Percentiles rank a stretch among this genome's conserved stretches.
phyloP scores from a whole-genome alignment of 1,284 basidiomycete genomes.

The Leccinum idahoense region DNA sequence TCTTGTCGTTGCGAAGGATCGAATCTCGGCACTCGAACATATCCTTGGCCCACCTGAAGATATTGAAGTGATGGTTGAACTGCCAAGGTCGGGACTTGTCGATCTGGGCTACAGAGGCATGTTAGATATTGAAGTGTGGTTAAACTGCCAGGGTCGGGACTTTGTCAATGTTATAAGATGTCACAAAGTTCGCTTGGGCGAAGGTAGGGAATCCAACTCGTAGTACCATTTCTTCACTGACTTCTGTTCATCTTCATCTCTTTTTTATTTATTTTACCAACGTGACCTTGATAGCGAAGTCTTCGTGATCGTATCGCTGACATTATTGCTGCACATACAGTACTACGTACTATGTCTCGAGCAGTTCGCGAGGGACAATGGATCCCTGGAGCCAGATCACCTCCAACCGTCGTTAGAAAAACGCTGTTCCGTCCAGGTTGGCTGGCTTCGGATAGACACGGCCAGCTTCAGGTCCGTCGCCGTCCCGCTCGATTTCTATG shows the following conservation, averaged over 20 bases:
- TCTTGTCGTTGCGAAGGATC: conserved; percentile 69
- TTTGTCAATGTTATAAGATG: too few species aligned
- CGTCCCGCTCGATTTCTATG: conserved; percentile 18
- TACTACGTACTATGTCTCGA: conserved; percentile 48
- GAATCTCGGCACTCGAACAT: conserved; percentile 48
- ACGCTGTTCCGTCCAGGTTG: conserved; percentile 50
- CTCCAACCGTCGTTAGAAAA: conserved; percentile 41
- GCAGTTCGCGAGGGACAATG: conserved; percentile 80
- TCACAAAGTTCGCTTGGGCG: too few species aligned
- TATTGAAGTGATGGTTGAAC: conserved; percentile 40
- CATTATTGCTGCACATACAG: conserved; percentile 67
- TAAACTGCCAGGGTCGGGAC: too few species aligned
- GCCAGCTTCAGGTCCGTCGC: conserved; percentile 74
- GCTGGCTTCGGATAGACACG: conserved; percentile 78
- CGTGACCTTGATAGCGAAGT: conserved; percentile 52
- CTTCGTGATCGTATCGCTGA: conserved; percentile 75
- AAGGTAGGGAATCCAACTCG: too few species aligned
- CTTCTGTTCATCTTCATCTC: too few species aligned
- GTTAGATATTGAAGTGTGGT: too few species aligned
- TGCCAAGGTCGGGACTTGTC: conserved; percentile 62
- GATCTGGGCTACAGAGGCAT: conserved; percentile 61
- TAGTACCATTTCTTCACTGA: too few species aligned
- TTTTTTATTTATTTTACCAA: too few species aligned
- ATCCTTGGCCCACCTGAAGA: conserved; percentile 43
- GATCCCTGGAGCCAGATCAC: conserved; percentile 61